Conservation (phyloP, 108 stramenopile genomes). For the Fragilariopsis cylindrus region DNA sequence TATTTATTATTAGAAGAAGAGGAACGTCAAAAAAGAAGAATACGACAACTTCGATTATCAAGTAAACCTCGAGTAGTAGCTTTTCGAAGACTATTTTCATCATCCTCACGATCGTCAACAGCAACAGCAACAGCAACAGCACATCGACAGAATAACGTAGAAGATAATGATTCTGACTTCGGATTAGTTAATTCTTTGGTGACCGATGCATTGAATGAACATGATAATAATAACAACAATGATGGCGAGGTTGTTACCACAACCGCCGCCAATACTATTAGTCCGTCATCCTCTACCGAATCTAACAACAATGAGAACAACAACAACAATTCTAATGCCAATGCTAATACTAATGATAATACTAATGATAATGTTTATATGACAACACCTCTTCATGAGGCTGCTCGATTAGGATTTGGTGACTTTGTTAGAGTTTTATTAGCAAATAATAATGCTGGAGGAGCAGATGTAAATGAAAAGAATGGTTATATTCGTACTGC, state of each 20-base stretch:
- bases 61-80: not conserved
- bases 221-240: not conserved
- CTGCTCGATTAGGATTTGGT: constrained; percentile 42
- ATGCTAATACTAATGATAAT: not conserved
- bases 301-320: not conserved
- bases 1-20: not conserved
- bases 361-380: constrained; percentile 2
- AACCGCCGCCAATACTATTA: not conserved
- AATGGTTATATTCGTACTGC: constrained; percentile 47
- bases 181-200: too few species aligned
- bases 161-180: not conserved
- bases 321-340: not conserved
- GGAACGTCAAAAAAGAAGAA: not conserved
- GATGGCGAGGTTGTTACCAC: too few species aligned
- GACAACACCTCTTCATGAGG: constrained; percentile 62
- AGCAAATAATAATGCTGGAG: not conserved
- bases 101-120: not conserved
- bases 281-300: not conserved
- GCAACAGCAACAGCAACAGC: not conserved
- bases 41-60: not conserved
- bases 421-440: constrained; percentile 39
- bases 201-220: too few species aligned
- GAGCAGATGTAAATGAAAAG: constrained; percentile 34
- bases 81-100: constrained; percentile 17
- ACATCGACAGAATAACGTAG: not conserved